Base-by-base conservation (phyloP, 331 rosid species). In the Cucumis variabilis region DNA sequence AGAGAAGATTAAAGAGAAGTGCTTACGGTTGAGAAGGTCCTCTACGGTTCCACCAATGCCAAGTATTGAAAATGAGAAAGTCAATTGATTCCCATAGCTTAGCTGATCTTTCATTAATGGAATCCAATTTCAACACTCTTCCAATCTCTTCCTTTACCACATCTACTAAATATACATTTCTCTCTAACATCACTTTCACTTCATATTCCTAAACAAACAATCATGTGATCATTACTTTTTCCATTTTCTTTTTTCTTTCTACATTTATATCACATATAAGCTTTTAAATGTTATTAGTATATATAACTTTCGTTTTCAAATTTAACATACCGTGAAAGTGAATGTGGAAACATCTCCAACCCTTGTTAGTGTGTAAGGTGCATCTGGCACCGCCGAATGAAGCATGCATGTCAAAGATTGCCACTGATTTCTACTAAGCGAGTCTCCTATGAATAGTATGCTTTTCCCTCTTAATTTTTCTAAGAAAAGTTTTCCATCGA, bases 1-100 rank as follows among this genome's bases (percentile, higher is more conserved):
- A 37, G 44, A 37, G 44, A 37, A 37, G 5, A 37, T 37, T 37
- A 0, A 53, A 12, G 24, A 11, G 53, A 14, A 14, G 21, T 13
- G 16, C 12, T 1, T 92, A 97, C 99, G 98, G 98, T 89, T 97
- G 99, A 50, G 98, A 79, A 25, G 99, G 96, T 85, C 98, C 98
- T 87, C 98, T 94, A 15, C 99, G 96, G 83, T 46, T 88, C 99
- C 99, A 97, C 99, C 99, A 97, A 23, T 97, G 99, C 99, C 99
- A 97, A 7, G 99, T 97, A 93, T 97, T 97, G 76, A 97, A 97
- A 90, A 97, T 85, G 78, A 97, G 98, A 89, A 92, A 90, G 86
- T 97, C 96, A 53, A 93, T 13, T 5, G 88, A 89, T 46, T 67
- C 80, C 99, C 99, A 97, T 2, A 90, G 46, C 82, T 94, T 94